Base-by-base conservation (phyloP, 192 early-diverging fungal species). In the Backusella liffmaniae region DNA sequence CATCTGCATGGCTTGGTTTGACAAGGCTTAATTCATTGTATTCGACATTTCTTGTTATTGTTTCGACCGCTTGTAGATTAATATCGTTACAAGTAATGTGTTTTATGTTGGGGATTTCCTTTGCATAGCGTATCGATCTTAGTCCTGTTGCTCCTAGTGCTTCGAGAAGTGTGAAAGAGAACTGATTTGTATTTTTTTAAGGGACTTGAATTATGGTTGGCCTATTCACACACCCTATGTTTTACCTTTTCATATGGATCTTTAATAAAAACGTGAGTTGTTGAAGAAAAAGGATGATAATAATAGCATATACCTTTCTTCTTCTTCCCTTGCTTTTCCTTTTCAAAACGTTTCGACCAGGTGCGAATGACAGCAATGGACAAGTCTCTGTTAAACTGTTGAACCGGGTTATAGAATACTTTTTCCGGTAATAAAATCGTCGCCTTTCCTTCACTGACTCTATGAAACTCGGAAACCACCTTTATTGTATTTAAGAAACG, bases 391-490 rank as follows among this genome's bases (percentile, higher is more conserved):
- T 99, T 98, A 87, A 98, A 98, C 80, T 97, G 88, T 85, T 99
- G 97, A 51, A 98, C 94, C 1, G 95, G 94, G 80, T 99, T 99
- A 88, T 99, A 99, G 77, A 99, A 99, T 18, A 98, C 97, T 72
- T 94, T 91, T 77, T 91, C 90, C 41, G 94, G 94, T 79, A 95
- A 94, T 65, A 96, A 84, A 66, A 96, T 95, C 13, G 90, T 94
- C 7, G 93, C 94, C 74, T 89, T 84, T 76, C 94, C 94, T 70
- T 95, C 94, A 15, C 84, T 90, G 71, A 95, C 87, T 37, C 87
- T 82, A 51, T 88, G 86, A 83, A 85, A 94, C 75, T 71, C 66
- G 7, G 82, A 67, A 72, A 83, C 77, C 23, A 70, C 68, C 5
- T 29, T 16, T 29, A 42, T 67, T 67, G 66, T 67, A 35, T n/a